Evolutionary conservation across 768 basidiomycete genomes (phyloP).

Genomic region (Pulveroboletus frians): DNA sequence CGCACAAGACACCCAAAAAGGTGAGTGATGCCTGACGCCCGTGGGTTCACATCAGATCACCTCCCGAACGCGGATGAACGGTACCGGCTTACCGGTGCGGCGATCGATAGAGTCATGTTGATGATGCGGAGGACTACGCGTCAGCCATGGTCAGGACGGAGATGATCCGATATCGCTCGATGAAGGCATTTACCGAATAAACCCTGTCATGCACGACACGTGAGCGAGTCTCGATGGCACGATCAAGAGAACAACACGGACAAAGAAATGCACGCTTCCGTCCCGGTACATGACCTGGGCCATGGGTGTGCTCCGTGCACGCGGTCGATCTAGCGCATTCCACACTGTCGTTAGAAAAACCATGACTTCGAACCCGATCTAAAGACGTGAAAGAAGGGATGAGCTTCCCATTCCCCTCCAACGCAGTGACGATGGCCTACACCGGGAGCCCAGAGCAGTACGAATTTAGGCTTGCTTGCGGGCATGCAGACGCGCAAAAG

Average conservation of each 20-base stretch:
- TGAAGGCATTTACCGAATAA: constrained; percentile 20
- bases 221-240: background rate
- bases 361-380: constrained; percentile 30
- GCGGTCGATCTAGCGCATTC: constrained; percentile 29
- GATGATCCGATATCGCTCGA: background rate
- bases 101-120: constrained; percentile 19
- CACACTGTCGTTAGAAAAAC: constrained; percentile 26
- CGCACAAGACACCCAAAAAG: constrained; percentile 20
- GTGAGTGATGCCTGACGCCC: constrained; percentile 14
- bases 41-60: background rate
- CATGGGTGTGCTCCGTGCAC: constrained; percentile 12
- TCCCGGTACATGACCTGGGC: constrained; percentile 26
- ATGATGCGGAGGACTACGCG: constrained; percentile 17
- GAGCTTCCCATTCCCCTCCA: background rate
- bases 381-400: background rate
- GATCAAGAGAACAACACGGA: constrained; percentile 6
- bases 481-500: constrained; percentile 20
- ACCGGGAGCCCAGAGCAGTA: constrained; percentile 28
- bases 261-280: constrained; percentile 25
- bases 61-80: background rate
- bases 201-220: constrained; percentile 1
- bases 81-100: constrained; percentile 20
- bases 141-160: background rate
- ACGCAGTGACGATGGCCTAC: constrained; percentile 5
- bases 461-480: constrained; percentile 14